Conservation (phyloP, 441 rosid genomes). For the Omphalea diandra region DNA sequence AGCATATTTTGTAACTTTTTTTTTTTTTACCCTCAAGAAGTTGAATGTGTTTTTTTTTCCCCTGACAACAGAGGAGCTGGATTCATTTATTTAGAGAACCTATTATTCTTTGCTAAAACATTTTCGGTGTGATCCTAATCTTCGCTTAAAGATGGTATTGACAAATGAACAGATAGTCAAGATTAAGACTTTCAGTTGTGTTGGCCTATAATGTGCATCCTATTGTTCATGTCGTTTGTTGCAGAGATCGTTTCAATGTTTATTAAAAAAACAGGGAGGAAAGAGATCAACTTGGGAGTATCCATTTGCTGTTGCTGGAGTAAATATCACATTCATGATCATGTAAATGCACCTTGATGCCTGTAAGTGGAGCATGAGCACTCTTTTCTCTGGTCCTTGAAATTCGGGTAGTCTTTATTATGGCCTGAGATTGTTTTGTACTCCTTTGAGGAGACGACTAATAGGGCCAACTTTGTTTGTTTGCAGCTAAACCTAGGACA, state of each 20-base stretch:
- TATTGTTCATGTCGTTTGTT: not conserved
- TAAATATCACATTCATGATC: slow-evolving; percentile 90
- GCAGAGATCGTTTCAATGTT: slow-evolving; percentile 71
- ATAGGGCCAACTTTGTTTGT: slow-evolving; percentile 15
- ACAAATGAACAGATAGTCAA: not conserved
- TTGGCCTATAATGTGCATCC: not conserved
- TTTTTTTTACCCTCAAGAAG: not conserved
- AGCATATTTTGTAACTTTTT: slow-evolving; percentile 8
- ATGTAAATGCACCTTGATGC: slow-evolving; percentile 95
- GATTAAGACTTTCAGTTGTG: not conserved
- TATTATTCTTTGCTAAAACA: slow-evolving; percentile 84
- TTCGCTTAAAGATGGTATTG: not conserved
- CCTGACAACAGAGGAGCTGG: slow-evolving; percentile 76
- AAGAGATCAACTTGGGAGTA: slow-evolving; percentile 88
- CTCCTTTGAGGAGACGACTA: too few species aligned
- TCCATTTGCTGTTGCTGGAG: slow-evolving; percentile 98
- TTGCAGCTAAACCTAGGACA: slow-evolving; percentile 74
- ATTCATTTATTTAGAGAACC: slow-evolving; percentile 84
- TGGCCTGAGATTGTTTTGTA: too few species aligned
- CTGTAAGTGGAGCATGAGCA: slow-evolving; percentile 40
- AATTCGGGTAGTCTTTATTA: too few species aligned
- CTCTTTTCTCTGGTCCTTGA: too few species aligned
- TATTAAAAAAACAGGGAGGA: slow-evolving; percentile 73
- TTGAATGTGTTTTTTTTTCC: not conserved
- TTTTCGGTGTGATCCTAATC: slow-evolving; percentile 50